Percentiles rank a stretch among this genome's conserved stretches.
phyloP scores from a whole-genome alignment of 495 filamentous ascomycete species.

The Aspergillus carlsbadensis region DNA sequence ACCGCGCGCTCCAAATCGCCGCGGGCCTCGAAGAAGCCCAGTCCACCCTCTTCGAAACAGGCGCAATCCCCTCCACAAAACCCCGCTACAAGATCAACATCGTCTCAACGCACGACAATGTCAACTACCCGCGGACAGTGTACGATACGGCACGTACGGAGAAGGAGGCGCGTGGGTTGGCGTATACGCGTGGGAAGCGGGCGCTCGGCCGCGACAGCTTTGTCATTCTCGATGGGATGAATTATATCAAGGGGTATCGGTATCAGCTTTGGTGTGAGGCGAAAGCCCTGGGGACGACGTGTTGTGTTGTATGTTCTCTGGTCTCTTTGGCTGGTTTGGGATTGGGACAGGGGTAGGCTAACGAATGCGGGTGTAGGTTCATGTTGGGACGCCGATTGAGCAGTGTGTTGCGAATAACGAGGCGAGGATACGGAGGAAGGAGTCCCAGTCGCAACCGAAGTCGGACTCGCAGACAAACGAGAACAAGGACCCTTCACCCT shows the following conservation, averaged over 20 bases:
- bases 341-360: not conserved
- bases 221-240: constrained; percentile 85
- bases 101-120: constrained; percentile 53
- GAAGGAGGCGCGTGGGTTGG: constrained; percentile 87
- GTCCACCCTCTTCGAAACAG: constrained; percentile 54
- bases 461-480: not conserved
- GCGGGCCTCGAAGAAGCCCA: constrained; percentile 41
- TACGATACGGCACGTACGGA: constrained; percentile 67
- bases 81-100: constrained; percentile 52
- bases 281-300: constrained; percentile 79
- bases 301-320: constrained; percentile 64
- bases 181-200: constrained; percentile 84
- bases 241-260: constrained; percentile 97
- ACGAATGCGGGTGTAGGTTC: constrained; percentile 45
- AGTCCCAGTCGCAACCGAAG: not conserved
- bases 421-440: constrained; percentile 27
- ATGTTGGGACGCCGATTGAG: constrained; percentile 75
- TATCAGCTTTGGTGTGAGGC: constrained; percentile 96
- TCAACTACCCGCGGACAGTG: constrained; percentile 44
- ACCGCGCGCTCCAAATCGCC: constrained; percentile 77
- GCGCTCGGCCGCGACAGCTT: constrained; percentile 74
- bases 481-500: not conserved
- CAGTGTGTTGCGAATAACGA: constrained; percentile 56
- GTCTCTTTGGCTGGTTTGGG: not conserved
- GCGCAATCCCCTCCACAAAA: constrained; percentile 46